A percentile compares a stretch with the other conserved stretches of the same genome.
Evolutionary conservation across 2,329 filamentous ascomycete species (phyloP).

Genomic region (Aureobasidium vineae): DNA sequence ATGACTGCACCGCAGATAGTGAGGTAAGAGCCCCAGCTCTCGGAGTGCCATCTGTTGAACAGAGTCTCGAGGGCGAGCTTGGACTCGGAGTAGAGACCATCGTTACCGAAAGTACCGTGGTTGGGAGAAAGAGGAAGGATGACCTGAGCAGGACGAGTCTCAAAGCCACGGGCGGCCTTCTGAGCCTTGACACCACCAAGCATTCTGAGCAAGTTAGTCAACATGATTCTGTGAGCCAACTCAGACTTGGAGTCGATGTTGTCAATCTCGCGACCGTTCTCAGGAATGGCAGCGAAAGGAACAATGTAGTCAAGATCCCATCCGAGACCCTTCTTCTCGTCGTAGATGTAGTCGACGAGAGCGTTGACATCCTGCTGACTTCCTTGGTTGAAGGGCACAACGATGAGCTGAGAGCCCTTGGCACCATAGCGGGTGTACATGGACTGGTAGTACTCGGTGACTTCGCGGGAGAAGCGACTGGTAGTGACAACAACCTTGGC

Average conservation of each 20-base stretch:
- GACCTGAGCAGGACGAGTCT: conserved; percentile 94
- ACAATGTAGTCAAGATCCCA: conserved; percentile 98
- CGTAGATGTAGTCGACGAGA: conserved; percentile 93
- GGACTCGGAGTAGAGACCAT: conserved; percentile 97
- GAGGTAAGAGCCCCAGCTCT: conserved; percentile 96
- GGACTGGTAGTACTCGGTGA: conserved; percentile 98
- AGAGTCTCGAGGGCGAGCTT: conserved; percentile 96
- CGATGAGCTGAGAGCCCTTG: conserved; percentile 91
- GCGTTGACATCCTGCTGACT: conserved; percentile 98
- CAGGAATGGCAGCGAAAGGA: conserved; percentile 95
- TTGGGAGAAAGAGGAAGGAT: conserved; percentile 95
- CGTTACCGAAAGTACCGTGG: conserved; percentile 96
- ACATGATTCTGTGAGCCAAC: conserved; percentile 97
- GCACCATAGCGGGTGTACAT: conserved; percentile 97
- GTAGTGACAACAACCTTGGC: conserved; percentile 97
- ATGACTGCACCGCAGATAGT: conserved; percentile 98
- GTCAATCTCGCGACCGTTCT: conserved; percentile 97
- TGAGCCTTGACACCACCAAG: conserved; percentile 87
- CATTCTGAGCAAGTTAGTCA: conserved; percentile 92
- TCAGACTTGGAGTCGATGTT: conserved; percentile 96
- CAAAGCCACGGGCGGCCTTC: conserved; percentile 82
- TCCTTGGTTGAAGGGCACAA: conserved; percentile 98
- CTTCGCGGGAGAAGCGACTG: conserved; percentile 91
- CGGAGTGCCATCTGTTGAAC: conserved; percentile 98
- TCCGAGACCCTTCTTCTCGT: conserved; percentile 90